Percentiles rank a stretch among this genome's conserved stretches.
Evolutionary conservation across 768 basidiomycete genomes (phyloP).

Genomic region (Serendipita vermifera): DNA sequence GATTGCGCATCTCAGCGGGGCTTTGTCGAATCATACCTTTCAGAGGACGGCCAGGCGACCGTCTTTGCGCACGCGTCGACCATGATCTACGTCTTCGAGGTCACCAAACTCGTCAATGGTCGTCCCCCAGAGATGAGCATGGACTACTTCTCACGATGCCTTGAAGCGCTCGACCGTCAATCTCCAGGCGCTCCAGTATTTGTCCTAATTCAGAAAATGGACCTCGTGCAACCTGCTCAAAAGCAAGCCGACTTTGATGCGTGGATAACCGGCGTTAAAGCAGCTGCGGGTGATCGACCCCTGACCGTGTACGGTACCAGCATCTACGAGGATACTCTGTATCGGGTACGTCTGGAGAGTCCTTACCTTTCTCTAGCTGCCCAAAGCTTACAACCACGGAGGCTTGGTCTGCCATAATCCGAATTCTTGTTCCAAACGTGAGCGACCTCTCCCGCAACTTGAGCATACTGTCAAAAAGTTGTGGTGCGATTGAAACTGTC

Average conservation of each 20-base stretch:
- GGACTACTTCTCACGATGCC: conserved; percentile 83
- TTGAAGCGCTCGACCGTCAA: conserved; percentile 64
- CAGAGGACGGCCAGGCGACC: conserved; percentile 81
- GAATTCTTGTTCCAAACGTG: conserved; percentile 91
- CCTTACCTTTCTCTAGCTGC: neutral
- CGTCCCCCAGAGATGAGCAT: conserved; percentile 63
- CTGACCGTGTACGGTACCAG: conserved; percentile 82
- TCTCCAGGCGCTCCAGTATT: conserved; percentile 79
- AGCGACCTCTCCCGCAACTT: conserved; percentile 79
- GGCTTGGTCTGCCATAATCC: conserved; percentile 98
- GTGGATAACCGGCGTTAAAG: conserved; percentile 59
- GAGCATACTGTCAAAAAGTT: conserved; percentile 70
- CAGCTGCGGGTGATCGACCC: conserved; percentile 27
- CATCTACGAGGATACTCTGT: conserved; percentile 94
- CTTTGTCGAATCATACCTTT: conserved; percentile 95
- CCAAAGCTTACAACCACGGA: neutral
- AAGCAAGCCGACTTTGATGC: conserved; percentile 47
- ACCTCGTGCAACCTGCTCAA: conserved; percentile 56
- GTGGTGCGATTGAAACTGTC: conserved; percentile 85
- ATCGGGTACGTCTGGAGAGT: conserved; percentile 46
- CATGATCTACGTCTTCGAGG: conserved; percentile 97
- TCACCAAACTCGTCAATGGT: conserved; percentile 40
- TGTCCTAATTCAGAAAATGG: conserved; percentile 95
- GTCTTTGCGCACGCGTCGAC: conserved; percentile 87
- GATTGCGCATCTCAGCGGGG: conserved; percentile 98